Conservation (phyloP, 768 basidiomycete species). For the Mycena kentingensis region DNA sequence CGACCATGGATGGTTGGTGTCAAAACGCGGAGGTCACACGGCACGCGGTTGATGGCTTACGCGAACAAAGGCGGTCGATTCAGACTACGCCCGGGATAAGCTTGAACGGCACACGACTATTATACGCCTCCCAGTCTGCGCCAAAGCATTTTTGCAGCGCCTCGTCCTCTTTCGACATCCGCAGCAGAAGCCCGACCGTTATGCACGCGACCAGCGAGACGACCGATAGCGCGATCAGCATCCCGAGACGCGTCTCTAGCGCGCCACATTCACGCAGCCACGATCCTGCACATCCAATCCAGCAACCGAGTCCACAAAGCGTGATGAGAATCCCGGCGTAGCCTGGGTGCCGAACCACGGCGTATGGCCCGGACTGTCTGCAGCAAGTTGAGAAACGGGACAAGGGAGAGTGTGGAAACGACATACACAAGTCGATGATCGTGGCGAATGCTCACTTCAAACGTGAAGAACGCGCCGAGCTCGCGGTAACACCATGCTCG, state of each 20-base stretch:
- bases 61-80: too few relatives aligned
- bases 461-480: constrained; percentile 51
- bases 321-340: constrained; percentile 46
- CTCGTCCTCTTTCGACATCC: constrained; percentile 50
- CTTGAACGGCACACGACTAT: constrained; percentile 45
- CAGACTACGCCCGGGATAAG: constrained; percentile 52
- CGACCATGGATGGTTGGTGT: too few relatives aligned
- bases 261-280: constrained; percentile 48
- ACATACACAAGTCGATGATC: constrained; percentile 52
- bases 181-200: constrained; percentile 35
- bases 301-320: constrained; percentile 36
- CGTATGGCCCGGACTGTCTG: constrained; percentile 51
- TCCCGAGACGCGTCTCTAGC: constrained; percentile 35
- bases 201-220: constrained; percentile 34
- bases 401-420: too few relatives aligned
- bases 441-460: constrained; percentile 49
- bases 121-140: constrained; percentile 47
- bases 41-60: too few relatives aligned
- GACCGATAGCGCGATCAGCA: constrained; percentile 29
- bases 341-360: constrained; percentile 51
- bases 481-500: constrained; percentile 42
- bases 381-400: too few relatives aligned
- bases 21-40: too few relatives aligned
- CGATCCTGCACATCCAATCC: constrained; percentile 45
- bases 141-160: constrained; percentile 43